Base-by-base conservation (phyloP, 441 rosid genomes). In the Melastoma candidum region DNA sequence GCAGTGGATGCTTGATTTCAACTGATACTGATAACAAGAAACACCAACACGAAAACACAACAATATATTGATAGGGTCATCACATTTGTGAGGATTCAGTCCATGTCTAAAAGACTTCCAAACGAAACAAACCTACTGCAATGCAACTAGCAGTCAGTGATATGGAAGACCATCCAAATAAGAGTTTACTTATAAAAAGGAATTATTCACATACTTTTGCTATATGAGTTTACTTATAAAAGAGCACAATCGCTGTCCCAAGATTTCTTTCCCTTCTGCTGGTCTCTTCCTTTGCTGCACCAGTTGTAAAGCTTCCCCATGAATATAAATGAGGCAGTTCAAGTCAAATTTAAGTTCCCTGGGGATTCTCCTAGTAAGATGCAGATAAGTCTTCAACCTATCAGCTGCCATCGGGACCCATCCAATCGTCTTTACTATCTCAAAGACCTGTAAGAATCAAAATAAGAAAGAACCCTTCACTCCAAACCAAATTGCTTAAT, bases 331-430 rank as follows among this genome's bases (percentile, higher is more conserved):
- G 2, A 52, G 56, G 45, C 56, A 52, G 43, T 52, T 52, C 46
- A 52, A 52, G 43, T 52, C 56, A 36, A 52, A 52, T 52, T 52
- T 52, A 52, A 52, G 56, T n/a, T 52, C 46, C 2, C 22, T 36
- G 27, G 56, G 56, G 43, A 52, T 52, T 8, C 46, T 12, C 12
- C 12, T 43, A 44, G 29, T 52, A 2, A 52, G 56, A 52, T 32
- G 56, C 25, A 52, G 56, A 36, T 52, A 36, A 1, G 56, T 44
- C 24, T 76, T 71, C 72, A 82, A 76, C 71, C 83, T 77, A 68
- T 87, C 90, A 5, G 88, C 89, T 17, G 47, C 63, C 60, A 72
- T 51, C 17, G 97, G 97, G 6, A 90, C 78, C 97, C 97, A 90
- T 26, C 92, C 92, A 50, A 87, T 68, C 48, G 81, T 75, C 73